Percentiles rank a stretch among this genome's conserved stretches.
phyloP scores from a whole-genome alignment of 2,329 filamentous ascomycete species.

The Calonectria montana region DNA sequence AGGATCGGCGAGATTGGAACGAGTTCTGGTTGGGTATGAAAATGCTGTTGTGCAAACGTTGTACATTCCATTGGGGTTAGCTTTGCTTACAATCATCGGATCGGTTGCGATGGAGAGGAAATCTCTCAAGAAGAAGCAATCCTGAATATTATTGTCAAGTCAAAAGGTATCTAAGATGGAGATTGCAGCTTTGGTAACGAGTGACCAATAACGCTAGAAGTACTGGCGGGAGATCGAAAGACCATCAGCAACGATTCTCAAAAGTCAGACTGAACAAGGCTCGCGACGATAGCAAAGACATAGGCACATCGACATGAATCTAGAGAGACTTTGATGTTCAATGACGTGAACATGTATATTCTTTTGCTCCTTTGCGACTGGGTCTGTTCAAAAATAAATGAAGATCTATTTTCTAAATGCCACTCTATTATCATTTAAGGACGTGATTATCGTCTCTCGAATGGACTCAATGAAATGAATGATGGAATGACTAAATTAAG shows the following conservation, averaged over 20 bases:
- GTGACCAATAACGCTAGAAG: too few relatives aligned
- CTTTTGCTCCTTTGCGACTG: background rate
- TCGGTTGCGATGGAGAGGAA: conserved; percentile 36
- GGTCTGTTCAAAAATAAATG: background rate
- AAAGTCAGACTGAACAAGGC: too few relatives aligned
- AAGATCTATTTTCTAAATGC: background rate
- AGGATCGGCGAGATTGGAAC: conserved; percentile 19
- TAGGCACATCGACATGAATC: too few relatives aligned
- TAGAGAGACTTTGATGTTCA: background rate
- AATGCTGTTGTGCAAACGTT: conserved; percentile 36
- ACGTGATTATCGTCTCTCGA: background rate
- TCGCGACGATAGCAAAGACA: too few relatives aligned
- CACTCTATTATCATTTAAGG: background rate
- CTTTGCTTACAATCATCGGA: conserved; percentile 32
- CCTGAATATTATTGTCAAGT: background rate
- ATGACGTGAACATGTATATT: background rate
- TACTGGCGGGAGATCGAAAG: too few relatives aligned
- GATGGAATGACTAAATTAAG: background rate
- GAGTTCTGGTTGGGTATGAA: conserved; percentile 35
- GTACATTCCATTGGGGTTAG: conserved; percentile 35
- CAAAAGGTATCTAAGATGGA: background rate
- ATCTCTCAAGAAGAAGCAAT: conserved; percentile 37
- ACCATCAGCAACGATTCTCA: too few relatives aligned
- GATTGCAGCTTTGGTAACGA: background rate
- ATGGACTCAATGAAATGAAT: background rate